These are phyloP conservation scores for Daedaleopsis nitida DNA, from an alignment of 768 basidiomycete species.

Conservation along the genomic window DNA sequence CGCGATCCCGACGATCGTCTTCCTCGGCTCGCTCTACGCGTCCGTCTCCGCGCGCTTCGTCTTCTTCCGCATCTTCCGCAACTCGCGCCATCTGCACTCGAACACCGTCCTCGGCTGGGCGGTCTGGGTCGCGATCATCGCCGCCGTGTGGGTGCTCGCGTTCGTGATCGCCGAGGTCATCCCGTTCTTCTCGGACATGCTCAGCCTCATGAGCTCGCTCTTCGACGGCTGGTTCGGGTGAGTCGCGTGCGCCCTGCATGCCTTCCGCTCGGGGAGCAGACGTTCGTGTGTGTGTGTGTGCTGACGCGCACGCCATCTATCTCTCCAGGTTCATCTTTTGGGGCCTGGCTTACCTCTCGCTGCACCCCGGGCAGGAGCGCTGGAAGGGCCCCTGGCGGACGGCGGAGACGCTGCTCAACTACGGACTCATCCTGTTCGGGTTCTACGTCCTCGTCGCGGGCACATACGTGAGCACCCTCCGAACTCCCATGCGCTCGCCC, in stretches of 20 bases:
- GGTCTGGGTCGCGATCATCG: constrained; percentile 29
- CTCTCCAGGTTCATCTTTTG: constrained; percentile 43
- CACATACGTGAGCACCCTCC: constrained; percentile 36
- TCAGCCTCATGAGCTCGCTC: constrained; percentile 44
- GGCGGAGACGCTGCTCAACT: constrained; percentile 41
- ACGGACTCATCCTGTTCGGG: constrained; percentile 39
- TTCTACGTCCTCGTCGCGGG: constrained; percentile 41
- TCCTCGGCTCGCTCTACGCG: constrained; percentile 48
- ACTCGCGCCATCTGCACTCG: constrained; percentile 38
- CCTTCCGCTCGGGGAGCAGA: background rate
- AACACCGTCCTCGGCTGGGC: constrained; percentile 30
- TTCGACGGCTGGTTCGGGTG: constrained; percentile 35
- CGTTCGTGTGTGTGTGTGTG: constrained; percentile 40
- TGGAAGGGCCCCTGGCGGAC: constrained; percentile 37
- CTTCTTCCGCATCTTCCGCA: constrained; percentile 46
- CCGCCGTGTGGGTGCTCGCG: constrained; percentile 26
- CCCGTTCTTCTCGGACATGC: constrained; percentile 41
- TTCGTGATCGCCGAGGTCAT: constrained; percentile 33
- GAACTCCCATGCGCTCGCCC: background rate
- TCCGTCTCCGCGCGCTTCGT: constrained; percentile 46
- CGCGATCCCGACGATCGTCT: constrained; percentile 47
- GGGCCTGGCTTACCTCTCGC: constrained; percentile 44
- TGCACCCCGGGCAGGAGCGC: constrained; percentile 37
- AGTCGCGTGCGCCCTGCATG: background rate
- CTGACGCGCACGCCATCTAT: constrained; percentile 24